Conservation (phyloP, 441 rosid genomes). For the Metrosideros polymorpha region DNA sequence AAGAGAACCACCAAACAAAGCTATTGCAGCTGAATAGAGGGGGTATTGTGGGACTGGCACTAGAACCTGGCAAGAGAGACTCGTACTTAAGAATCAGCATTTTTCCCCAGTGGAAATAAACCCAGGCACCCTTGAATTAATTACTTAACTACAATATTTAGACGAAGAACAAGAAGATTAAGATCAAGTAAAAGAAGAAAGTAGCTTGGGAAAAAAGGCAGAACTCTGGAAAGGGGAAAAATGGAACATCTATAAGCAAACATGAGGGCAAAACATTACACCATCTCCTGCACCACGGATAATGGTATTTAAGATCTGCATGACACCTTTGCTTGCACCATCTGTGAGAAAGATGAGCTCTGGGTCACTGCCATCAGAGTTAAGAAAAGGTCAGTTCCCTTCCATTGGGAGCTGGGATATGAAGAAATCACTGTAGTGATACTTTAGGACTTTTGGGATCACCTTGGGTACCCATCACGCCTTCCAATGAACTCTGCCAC, state of each 20-base stretch:
- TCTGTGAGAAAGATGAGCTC: conserved; percentile 93
- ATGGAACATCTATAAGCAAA: not conserved
- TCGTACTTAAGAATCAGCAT: not conserved
- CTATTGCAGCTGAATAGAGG: conserved; percentile 89
- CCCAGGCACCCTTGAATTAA: not conserved
- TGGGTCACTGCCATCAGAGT: conserved; percentile 58
- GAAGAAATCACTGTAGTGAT: not conserved
- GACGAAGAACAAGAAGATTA: not conserved
- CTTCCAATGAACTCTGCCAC: conserved; percentile 87
- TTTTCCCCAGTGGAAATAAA: not conserved
- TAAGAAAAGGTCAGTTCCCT: conserved; percentile 6
- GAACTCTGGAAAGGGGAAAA: not conserved
- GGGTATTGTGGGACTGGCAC: conserved; percentile 99
- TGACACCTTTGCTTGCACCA: conserved; percentile 99
- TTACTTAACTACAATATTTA: not conserved
- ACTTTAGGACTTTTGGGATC: not conserved
- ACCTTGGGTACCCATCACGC: conserved; percentile 98
- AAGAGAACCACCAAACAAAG: conserved; percentile 86
- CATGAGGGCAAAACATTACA: conserved; percentile 26
- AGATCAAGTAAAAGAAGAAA: not conserved
- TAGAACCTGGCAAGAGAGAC: conserved; percentile 43
- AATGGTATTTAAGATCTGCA: conserved; percentile 78
- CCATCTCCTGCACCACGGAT: conserved; percentile 84
- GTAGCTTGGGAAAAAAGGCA: not conserved
- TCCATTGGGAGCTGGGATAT: not conserved